These are phyloP conservation scores for Trichoderma aggressivum DNA, from an alignment of 2,329 filamentous ascomycete species.

Conservation along the genomic window DNA sequence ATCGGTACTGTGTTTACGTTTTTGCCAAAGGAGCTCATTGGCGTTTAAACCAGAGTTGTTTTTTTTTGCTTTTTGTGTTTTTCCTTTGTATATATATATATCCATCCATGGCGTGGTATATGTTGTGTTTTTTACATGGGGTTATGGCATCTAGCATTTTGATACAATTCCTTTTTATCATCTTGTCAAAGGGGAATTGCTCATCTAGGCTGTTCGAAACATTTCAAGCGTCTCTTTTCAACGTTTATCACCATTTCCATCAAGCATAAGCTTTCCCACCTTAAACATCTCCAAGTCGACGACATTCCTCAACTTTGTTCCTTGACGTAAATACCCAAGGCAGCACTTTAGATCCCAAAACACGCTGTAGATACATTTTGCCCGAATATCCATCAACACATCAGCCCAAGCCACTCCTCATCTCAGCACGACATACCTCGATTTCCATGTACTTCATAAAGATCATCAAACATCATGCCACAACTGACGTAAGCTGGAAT, in stretches of 20 bases:
- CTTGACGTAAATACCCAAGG: not conserved
- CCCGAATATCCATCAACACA: not conserved
- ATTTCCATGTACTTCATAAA: not conserved
- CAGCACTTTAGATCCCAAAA: not conserved
- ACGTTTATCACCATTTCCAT: too few relatives aligned
- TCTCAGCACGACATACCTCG: not conserved
- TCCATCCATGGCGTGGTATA: not conserved
- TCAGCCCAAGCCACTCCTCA: not conserved
- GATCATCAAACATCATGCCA: not conserved
- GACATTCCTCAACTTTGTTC: not conserved
- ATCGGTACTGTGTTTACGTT: conserved; percentile 86
- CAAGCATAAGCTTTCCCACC: not conserved
- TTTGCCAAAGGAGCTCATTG: conserved; percentile 72
- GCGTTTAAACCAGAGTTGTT: conserved; percentile 37
- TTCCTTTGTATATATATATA: not conserved
- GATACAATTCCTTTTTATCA: not conserved
- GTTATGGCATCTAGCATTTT: not conserved
- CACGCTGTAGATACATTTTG: not conserved
- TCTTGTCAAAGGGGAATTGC: not conserved
- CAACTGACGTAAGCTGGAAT: not conserved
- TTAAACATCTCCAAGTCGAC: not conserved
- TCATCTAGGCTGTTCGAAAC: not conserved
- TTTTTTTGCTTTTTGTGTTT: not conserved
- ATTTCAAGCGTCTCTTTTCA: not conserved
- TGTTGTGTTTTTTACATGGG: not conserved